phyloP scores from a whole-genome alignment of 257 asterid species.

The Lycium ferocissimum region DNA sequence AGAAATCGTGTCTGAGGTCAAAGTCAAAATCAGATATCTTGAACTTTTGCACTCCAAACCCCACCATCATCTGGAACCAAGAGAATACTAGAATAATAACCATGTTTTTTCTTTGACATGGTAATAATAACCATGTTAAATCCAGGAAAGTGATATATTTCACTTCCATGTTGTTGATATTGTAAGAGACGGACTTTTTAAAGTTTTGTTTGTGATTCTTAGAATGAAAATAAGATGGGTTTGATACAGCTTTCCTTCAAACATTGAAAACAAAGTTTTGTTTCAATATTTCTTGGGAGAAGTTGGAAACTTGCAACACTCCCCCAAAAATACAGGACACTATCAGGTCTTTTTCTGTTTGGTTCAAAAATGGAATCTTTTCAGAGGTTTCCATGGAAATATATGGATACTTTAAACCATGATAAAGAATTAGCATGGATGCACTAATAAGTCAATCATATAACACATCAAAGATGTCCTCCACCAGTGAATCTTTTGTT shows the following conservation, averaged over 20 bases:
- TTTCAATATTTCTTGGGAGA: background rate
- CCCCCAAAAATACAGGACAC: background rate
- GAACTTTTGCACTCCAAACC: background rate
- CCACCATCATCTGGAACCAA: background rate
- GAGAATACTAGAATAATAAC: background rate
- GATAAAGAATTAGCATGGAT: background rate
- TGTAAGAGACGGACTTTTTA: background rate
- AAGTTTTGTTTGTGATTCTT: constrained; percentile 5
- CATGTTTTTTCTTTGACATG: background rate
- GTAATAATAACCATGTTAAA: background rate
- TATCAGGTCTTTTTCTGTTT: background rate
- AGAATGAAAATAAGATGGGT: background rate
- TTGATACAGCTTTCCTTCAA: background rate
- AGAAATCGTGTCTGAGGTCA: background rate
- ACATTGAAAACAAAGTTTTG: background rate
- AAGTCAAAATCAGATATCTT: background rate
- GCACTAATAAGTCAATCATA: background rate
- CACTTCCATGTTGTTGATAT: background rate
- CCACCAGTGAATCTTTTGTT: background rate
- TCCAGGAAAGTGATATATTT: background rate
- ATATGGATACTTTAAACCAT: constrained; percentile 12
- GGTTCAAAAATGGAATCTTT: background rate
- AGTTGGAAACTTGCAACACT: constrained; percentile 5
- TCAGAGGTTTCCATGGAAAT: background rate
- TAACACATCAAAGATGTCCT: constrained; percentile 19